A percentile compares a stretch with the other conserved stretches of the same genome.
phyloP scores from a whole-genome alignment of 768 basidiomycete species.

The Astraeus odoratus region DNA sequence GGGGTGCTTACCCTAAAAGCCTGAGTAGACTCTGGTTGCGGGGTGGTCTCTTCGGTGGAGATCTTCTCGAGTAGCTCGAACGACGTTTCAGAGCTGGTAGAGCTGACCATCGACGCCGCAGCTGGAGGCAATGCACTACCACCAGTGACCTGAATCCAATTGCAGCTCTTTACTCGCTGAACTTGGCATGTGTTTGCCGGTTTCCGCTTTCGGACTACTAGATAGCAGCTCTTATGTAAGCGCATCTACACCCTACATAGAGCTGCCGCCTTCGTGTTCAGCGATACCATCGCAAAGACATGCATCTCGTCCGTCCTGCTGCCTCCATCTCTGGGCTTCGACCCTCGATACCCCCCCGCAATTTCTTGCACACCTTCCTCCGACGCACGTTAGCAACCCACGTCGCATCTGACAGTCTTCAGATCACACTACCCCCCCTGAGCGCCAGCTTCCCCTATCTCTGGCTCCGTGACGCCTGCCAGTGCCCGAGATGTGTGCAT shows the following conservation, averaged over 20 bases:
- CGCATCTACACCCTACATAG: no score
- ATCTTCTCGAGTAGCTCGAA: constrained; percentile 41
- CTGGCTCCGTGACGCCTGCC: constrained; percentile 85
- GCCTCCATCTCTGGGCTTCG: neutral
- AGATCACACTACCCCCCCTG: constrained; percentile 23
- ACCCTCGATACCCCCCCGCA: neutral
- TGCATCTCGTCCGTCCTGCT: neutral
- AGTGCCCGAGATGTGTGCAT: constrained; percentile 66
- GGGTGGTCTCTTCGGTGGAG: neutral
- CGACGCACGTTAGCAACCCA: neutral
- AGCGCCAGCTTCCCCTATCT: constrained; percentile 50
- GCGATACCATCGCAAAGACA: neutral
- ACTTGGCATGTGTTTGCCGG: no score
- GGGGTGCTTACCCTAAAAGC: constrained; percentile 70
- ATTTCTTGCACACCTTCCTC: no score
- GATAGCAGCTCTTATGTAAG: no score
- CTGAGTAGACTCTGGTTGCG: no score
- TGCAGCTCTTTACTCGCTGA: no score
- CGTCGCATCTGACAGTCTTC: neutral
- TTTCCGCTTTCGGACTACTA: no score
- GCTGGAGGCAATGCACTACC: no score
- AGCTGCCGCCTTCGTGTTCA: no score
- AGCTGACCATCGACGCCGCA: neutral
- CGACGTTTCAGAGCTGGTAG: constrained; percentile 37
- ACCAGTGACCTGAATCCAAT: no score